Conservation (phyloP, 352 stramenopile genomes). For the Phytophthora cryptogea region DNA sequence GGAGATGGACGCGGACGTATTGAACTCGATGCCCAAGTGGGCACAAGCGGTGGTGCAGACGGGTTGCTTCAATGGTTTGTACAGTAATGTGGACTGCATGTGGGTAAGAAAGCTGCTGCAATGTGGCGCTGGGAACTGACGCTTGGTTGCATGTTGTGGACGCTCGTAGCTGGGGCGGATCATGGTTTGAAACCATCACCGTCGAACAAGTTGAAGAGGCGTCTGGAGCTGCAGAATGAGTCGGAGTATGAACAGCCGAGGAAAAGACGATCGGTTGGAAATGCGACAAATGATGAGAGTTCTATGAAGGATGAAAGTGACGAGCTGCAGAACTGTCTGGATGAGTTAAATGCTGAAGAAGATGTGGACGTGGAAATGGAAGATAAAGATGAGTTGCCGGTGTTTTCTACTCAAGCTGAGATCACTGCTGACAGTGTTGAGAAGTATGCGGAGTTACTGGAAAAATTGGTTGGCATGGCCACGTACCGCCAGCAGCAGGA, state of each 20-base stretch:
- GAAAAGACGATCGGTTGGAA: conserved; percentile 18
- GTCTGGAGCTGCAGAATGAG: conserved; percentile 17
- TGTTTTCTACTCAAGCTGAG: conserved; percentile 57
- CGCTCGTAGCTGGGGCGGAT: conserved; percentile 7
- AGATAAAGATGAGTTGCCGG: conserved; percentile 28
- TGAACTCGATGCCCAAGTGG: conserved; percentile 60
- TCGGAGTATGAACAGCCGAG: background rate
- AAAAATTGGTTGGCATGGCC: conserved; percentile 44
- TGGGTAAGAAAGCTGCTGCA: background rate
- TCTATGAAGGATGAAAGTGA: conserved; percentile 16
- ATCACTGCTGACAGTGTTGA: conserved; percentile 59
- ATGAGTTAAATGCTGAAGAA: conserved; percentile 25
- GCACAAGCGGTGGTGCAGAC: conserved; percentile 55
- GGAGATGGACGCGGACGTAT: conserved; percentile 37
- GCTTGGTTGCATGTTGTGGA: conserved; percentile 2
- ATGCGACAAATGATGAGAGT: background rate
- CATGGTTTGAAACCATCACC: conserved; percentile 6
- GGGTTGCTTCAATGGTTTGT: conserved; percentile 54
- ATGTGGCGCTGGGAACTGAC: background rate
- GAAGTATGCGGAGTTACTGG: conserved; percentile 67
- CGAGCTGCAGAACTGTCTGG: conserved; percentile 24
- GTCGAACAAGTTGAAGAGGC: conserved; percentile 25
- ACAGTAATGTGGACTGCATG: background rate
- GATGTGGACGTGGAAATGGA: conserved; percentile 18
- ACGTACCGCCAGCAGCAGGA: conserved; percentile 39